These are phyloP conservation scores for Solanum chmielewskii DNA, from an alignment of 257 asterid genomes.

Conservation along the genomic window DNA sequence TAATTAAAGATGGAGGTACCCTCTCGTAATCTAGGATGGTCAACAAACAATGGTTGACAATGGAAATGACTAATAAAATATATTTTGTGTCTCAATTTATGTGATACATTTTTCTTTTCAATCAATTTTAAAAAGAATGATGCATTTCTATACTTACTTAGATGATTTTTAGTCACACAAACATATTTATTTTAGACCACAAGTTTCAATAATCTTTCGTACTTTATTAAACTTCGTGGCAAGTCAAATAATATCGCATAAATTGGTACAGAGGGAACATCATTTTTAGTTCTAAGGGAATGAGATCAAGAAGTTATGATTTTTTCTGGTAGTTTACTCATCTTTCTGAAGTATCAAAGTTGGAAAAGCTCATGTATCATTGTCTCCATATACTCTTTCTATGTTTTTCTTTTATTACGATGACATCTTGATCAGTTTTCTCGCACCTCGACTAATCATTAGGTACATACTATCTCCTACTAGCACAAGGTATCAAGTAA, in stretches of 20 bases:
- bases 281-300: neutral
- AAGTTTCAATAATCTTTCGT: neutral
- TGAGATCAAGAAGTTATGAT: neutral
- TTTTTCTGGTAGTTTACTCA: neutral
- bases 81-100: neutral
- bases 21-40: neutral
- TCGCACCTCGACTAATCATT: neutral
- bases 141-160: neutral
- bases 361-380: neutral
- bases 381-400: neutral
- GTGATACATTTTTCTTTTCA: neutral
- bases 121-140: neutral
- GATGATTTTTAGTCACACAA: neutral
- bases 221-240: accelerated
- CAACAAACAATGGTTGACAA: neutral
- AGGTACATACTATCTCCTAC: neutral
- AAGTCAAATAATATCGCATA: neutral
- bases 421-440: neutral
- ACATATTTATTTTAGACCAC: neutral
- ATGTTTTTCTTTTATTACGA: neutral
- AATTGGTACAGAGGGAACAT: neutral
- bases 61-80: neutral
- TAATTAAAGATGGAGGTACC: neutral
- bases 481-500: neutral
- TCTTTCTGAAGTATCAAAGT: neutral